Evolutionary conservation across 2,329 filamentous ascomycete genomes (phyloP), one percentile per base, ranked within the genome.

Genomic region (Zymoseptoria ardabiliae): DNA sequence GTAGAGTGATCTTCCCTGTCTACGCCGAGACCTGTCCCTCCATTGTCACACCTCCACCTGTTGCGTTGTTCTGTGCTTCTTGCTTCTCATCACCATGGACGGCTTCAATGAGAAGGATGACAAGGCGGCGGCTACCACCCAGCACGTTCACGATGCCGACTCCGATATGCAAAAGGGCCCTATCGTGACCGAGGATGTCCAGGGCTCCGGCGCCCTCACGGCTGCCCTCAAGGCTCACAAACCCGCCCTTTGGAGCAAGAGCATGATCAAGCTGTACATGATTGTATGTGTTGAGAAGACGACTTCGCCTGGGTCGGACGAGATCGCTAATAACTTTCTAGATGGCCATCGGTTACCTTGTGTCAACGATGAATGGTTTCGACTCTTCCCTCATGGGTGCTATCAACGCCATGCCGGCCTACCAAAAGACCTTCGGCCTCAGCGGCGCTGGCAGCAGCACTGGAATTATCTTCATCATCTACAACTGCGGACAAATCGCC

Each of bases 381-480:
- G 73, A 75, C 54, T 70, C 68, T 4, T 73, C 70, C 7, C 66
- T 76, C 28, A 76, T 76, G 74, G 75, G 75, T n/a, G 75, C 78
- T 4, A 81, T 84, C 61, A 82, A 82, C 60, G 79, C 79, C 53
- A 82, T 83, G 76, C 54, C 73, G 0, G 70, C 76, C 1, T 84
- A 82, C 65, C 80, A 81, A 57, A 61, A 70, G 0, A 79, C 77
- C 3, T 83, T 83, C 58, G 76, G 70, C 0, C 69, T 82, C n/a
- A 71, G 71, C 21, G 78, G 78, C 10, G 75, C 73, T 9, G 80
- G 79, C 6, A 77, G 78, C 28, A 76, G 74, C 50, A 78, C 79
- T 0, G 79, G 79, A 48, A 79, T 81, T 61, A 77, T 81, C 53
- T 68, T 68, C 60, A 66, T 66, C 56, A 68, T 68, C 56, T 80